A percentile compares a stretch with the other conserved stretches of the same genome.
These are phyloP conservation scores for Cladorrhinum samala DNA, from an alignment of 495 filamentous ascomycete species.

Conservation along the genomic window DNA sequence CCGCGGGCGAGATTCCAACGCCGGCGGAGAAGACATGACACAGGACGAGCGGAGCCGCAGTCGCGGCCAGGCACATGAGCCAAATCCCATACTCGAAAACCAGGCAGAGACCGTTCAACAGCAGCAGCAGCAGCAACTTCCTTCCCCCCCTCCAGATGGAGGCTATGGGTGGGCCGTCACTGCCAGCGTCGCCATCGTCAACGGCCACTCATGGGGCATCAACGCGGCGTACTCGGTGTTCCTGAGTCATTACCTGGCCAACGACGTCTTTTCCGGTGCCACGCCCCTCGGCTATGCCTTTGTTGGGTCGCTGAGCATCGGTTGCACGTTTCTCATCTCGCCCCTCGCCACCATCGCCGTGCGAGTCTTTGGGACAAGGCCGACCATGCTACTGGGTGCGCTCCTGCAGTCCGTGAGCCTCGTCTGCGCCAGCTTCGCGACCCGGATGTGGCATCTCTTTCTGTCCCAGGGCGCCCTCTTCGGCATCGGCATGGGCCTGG, in stretches of 20 bases:
- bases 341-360: constrained; percentile 52
- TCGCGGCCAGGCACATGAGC: too few species aligned
- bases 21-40: too few species aligned
- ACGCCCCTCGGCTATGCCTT: constrained; percentile 57
- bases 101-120: too few species aligned
- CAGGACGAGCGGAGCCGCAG: too few species aligned
- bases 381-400: constrained; percentile 49
- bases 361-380: constrained; percentile 43
- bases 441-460: constrained; percentile 60
- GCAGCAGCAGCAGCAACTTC: too few species aligned
- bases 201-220: constrained; percentile 52
- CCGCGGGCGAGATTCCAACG: too few species aligned
- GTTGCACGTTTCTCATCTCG: constrained; percentile 52
- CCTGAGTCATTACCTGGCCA: constrained; percentile 54
- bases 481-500: constrained; percentile 65
- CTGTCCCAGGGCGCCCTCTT: constrained; percentile 65
- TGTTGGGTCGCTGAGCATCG: constrained; percentile 61
- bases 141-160: constrained; percentile 53
- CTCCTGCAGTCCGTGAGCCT: constrained; percentile 48
- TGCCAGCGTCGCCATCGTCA: constrained; percentile 40
- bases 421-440: constrained; percentile 52
- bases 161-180: constrained; percentile 59
- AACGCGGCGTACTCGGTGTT: constrained; percentile 51
- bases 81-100: too few species aligned
- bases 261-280: constrained; percentile 51